Percentiles rank a stretch among this genome's conserved stretches.
These are phyloP conservation scores for Hymenotorrendiella dingleyae DNA, from an alignment of 2,329 filamentous ascomycete species.

Conservation along the genomic window DNA sequence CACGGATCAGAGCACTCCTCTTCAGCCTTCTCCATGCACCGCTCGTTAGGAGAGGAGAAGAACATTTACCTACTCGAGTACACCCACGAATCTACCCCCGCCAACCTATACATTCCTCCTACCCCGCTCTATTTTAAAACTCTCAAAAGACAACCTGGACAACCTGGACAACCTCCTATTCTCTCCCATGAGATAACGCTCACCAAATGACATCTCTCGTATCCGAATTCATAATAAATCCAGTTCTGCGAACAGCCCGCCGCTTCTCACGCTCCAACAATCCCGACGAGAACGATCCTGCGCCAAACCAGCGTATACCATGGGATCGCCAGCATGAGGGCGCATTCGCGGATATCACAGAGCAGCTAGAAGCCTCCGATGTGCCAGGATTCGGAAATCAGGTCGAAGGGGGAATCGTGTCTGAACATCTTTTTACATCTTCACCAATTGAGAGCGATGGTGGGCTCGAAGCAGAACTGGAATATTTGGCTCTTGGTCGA, in stretches of 20 bases:
- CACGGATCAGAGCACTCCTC: too few relatives aligned
- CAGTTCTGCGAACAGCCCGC: slow-evolving; percentile 59
- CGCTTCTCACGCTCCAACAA: slow-evolving; percentile 46
- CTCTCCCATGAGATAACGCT: slow-evolving; percentile 15
- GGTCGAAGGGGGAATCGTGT: slow-evolving; percentile 7
- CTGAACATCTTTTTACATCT: slow-evolving; percentile 16
- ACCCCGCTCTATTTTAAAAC: too few relatives aligned
- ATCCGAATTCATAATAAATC: slow-evolving; percentile 60
- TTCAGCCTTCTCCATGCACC: too few relatives aligned
- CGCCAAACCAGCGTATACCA: slow-evolving; percentile 16
- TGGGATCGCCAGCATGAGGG: slow-evolving; percentile 16
- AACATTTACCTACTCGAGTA: too few relatives aligned
- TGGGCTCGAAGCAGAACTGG: slow-evolving; percentile 21
- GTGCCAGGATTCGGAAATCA: neutral
- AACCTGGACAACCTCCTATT: neutral
- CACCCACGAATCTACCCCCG: too few relatives aligned
- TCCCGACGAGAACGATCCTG: slow-evolving; percentile 32
- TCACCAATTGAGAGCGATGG: slow-evolving; percentile 23
- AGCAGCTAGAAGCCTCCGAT: slow-evolving; percentile 14
- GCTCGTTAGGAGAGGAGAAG: too few relatives aligned
- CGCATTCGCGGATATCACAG: slow-evolving; percentile 23
- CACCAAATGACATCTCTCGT: slow-evolving; percentile 55
- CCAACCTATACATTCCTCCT: too few relatives aligned
- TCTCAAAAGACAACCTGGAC: too few relatives aligned
- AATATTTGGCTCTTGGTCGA: slow-evolving; percentile 11